Conservation (phyloP, 176 grass and related monocot species). For the Guadua angustifolia region DNA sequence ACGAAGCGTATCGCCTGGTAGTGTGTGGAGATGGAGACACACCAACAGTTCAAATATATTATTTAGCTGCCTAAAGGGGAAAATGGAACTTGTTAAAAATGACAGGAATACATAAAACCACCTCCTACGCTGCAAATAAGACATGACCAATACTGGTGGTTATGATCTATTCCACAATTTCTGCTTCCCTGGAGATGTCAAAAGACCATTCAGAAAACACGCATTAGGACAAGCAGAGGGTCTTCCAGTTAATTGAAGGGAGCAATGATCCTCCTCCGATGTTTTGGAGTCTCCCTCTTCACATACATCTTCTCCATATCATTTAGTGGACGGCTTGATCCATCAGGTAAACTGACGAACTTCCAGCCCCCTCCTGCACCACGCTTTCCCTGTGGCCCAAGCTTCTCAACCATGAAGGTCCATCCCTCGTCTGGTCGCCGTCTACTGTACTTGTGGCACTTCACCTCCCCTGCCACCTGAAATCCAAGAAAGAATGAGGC, state of each 20-base stretch:
- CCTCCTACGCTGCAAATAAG: slow-evolving; percentile 37
- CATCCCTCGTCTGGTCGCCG: slow-evolving; percentile 77
- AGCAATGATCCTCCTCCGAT: slow-evolving; percentile 77
- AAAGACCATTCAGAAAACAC: slow-evolving; percentile 34
- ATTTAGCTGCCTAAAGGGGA: slow-evolving; percentile 47
- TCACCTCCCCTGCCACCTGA: slow-evolving; percentile 85
- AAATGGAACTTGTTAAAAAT: slow-evolving; percentile 16
- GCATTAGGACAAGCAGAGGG: background rate
- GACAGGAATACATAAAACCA: slow-evolving; percentile 41
- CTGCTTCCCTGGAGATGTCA: slow-evolving; percentile 35
- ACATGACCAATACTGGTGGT: slow-evolving; percentile 25
- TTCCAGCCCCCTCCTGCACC: slow-evolving; percentile 77
- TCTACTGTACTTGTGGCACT: slow-evolving; percentile 92
- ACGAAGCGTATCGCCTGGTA: background rate
- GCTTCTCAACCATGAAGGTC: slow-evolving; percentile 89
- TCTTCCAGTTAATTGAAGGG: slow-evolving; percentile 61
- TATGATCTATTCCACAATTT: slow-evolving; percentile 24
- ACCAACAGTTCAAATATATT: slow-evolving; percentile 37
- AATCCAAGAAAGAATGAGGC: slow-evolving; percentile 16
- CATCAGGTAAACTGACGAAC: slow-evolving; percentile 87
- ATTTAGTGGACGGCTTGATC: slow-evolving; percentile 74
- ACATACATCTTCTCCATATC: slow-evolving; percentile 95
- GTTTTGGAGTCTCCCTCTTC: slow-evolving; percentile 89
- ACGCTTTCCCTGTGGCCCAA: slow-evolving; percentile 65
- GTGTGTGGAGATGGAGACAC: slow-evolving; percentile 13